Evolutionary conservation across 202 grass and related monocot species (phyloP), one percentile per base, ranked within the genome.

Genomic region (Carex arenaria): DNA sequence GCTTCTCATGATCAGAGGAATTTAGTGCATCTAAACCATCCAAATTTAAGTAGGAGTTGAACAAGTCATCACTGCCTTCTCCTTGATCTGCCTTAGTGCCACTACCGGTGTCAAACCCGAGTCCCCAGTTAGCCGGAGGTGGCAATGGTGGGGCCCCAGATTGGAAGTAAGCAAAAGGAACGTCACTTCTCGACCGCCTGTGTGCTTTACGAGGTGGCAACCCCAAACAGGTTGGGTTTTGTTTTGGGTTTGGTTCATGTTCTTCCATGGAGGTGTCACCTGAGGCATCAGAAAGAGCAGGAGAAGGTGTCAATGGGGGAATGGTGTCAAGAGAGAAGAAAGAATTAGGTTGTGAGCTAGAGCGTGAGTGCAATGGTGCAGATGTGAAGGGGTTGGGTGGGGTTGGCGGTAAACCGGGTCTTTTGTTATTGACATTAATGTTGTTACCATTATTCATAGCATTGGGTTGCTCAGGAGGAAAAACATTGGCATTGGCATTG

Each of bases 21-120:
- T 93, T 93, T 83, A 95, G 77, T 26, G 83, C 89, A 69, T 95
- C 93, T 13, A 98, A 54, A 1, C 85, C 87, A 10, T 99, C 96
- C 81, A 99, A 84, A 80, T 99, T 99, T 75, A 96, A 79, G 88
- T 90, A 99, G 1, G 91, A 78, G 67, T 63, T 91, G 89, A 99
- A 92, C 13, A 96, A 63, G 38, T 99, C 93, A 54, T 95, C 95
- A 6, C 82, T 82, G 20, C 31, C 7, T 47, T 63, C 86, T 19
- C 72, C 84, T 40, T 40, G 38, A 10, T 86, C 85, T 7, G 59
- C 13, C 57, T 67, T 87, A 31, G 51, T 64, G n/a, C 28, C 61
- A 14, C 17, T 54, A 13, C 14, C 26, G 15, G 7, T 43, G 76
- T 82, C 72, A 14, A 59, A 80, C 64, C 67, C 61, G 8, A 86